These are phyloP conservation scores for Alternaria sp. DNA, from an alignment of 2,329 filamentous ascomycete genomes.

Conservation along the genomic window DNA sequence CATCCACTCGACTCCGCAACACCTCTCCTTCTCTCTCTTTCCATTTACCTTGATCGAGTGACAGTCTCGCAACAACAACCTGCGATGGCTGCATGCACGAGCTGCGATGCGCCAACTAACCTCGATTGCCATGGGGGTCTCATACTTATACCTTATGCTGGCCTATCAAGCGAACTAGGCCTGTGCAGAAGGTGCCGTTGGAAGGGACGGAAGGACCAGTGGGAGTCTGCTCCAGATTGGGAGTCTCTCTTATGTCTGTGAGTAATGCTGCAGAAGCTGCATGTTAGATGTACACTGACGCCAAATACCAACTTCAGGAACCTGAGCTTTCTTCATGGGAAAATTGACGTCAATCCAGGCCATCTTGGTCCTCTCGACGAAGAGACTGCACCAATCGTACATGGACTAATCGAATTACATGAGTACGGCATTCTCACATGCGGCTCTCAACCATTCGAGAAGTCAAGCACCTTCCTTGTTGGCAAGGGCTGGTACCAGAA, in stretches of 20 bases:
- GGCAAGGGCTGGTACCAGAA: not conserved
- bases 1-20: not conserved
- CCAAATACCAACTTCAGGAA: not conserved
- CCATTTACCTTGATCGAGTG: not conserved
- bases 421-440: not conserved
- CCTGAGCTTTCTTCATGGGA: not conserved
- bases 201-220: rapidly evolving
- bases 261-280: too few relatives aligned
- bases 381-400: rapidly evolving
- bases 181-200: not conserved
- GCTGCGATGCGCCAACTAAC: not conserved
- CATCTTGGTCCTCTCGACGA: not conserved
- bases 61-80: not conserved
- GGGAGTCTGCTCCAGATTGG: not conserved
- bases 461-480: not conserved
- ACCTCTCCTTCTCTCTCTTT: not conserved
- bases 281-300: too few relatives aligned
- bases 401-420: rapidly evolving
- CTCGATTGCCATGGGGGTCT: rapidly evolving
- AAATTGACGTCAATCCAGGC: not conserved
- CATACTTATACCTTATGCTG: not conserved
- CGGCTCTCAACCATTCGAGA: not conserved
- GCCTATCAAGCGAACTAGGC: rapidly evolving
- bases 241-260: not conserved
- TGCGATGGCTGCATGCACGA: not conserved